These are phyloP conservation scores for Canariomyces notabilis DNA, from an alignment of 2,329 filamentous ascomycete species.

Conservation along the genomic window DNA sequence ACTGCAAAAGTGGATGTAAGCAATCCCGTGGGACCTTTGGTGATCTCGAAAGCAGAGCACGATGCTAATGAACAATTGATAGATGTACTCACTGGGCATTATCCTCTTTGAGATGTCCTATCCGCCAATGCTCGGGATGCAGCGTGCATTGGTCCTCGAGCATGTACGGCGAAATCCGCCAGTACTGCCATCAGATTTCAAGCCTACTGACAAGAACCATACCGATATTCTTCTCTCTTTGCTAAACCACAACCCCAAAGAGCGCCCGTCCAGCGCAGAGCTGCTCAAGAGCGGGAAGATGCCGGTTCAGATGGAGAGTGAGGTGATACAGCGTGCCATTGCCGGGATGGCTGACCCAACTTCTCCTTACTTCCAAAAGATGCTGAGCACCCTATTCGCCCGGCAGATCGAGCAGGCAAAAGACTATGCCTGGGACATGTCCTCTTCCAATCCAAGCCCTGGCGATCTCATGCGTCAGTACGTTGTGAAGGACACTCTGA, in stretches of 20 bases:
- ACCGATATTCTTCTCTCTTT: constrained; percentile 74
- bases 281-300: constrained; percentile 81
- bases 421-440: constrained; percentile 74
- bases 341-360: constrained; percentile 74
- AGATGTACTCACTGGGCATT: constrained; percentile 95
- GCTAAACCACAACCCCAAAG: constrained; percentile 74
- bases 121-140: constrained; percentile 56
- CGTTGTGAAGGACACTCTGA: constrained; percentile 68
- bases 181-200: constrained; percentile 67
- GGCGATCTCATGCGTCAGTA: constrained; percentile 65
- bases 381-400: constrained; percentile 79
- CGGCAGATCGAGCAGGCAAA: constrained; percentile 72
- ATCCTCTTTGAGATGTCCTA: constrained; percentile 99
- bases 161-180: constrained; percentile 64
- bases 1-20: constrained; percentile 86
- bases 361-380: constrained; percentile 85
- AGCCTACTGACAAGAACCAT: constrained; percentile 64
- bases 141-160: constrained; percentile 59
- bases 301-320: constrained; percentile 87
- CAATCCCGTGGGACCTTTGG: constrained; percentile 16
- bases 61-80: constrained; percentile 12
- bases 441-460: constrained; percentile 46
- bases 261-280: constrained; percentile 76
- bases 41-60: neutral
- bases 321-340: constrained; percentile 78